Conservation (phyloP, 192 early-diverging fungal species). For the Spizellomyces punctatus region DNA sequence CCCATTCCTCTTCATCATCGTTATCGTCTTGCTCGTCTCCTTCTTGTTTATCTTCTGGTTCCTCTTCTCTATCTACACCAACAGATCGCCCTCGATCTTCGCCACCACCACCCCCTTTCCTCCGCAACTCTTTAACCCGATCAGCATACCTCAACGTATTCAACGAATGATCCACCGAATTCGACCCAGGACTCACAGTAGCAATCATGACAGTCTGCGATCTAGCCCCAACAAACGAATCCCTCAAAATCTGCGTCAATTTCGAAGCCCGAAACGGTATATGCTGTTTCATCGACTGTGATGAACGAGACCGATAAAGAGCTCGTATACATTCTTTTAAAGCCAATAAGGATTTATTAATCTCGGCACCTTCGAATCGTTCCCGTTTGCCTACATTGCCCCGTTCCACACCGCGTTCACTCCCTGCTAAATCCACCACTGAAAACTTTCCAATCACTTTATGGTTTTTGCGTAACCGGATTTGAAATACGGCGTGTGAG, state of each 20-base stretch:
- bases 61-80: background rate
- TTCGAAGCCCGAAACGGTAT: slow-evolving; percentile 49
- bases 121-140: slow-evolving; percentile 41
- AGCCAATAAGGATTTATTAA: slow-evolving; percentile 49
- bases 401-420: slow-evolving; percentile 38
- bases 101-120: background rate
- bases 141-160: slow-evolving; percentile 50
- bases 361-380: slow-evolving; percentile 41
- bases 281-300: slow-evolving; percentile 11
- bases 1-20: background rate
- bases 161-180: slow-evolving; percentile 43
- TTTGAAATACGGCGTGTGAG: slow-evolving; percentile 45
- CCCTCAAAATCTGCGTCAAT: slow-evolving; percentile 49
- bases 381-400: slow-evolving; percentile 21
- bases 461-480: background rate
- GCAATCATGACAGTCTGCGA: slow-evolving; percentile 48
- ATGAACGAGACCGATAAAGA: slow-evolving; percentile 17
- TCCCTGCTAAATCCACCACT: slow-evolving; percentile 50
- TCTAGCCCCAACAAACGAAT: slow-evolving; percentile 37
- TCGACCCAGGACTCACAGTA: slow-evolving; percentile 41
- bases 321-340: slow-evolving; percentile 54
- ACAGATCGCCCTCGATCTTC: background rate
- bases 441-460: slow-evolving; percentile 21
- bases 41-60: background rate
- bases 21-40: background rate